phyloP scores from a whole-genome alignment of 192 early-diverging fungal species.

The Linnemannia exigua region DNA sequence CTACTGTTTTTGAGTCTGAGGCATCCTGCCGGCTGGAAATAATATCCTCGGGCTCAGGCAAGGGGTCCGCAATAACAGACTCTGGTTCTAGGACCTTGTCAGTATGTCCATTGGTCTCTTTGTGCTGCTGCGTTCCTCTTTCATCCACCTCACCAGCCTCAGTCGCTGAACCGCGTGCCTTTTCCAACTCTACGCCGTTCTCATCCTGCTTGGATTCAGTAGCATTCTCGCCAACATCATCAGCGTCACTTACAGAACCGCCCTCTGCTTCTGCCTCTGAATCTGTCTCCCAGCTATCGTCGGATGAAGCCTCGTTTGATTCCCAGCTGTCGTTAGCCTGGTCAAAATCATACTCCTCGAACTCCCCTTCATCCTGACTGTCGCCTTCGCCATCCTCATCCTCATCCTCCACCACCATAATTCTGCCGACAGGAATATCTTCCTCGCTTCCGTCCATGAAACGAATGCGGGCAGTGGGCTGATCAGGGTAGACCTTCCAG shows the following conservation, averaged over 20 bases:
- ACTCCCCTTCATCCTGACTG: conserved; percentile 31
- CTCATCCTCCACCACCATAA: conserved; percentile 56
- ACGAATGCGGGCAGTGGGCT: conserved; percentile 50
- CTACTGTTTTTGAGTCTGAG: not conserved
- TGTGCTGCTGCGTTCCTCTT: not conserved
- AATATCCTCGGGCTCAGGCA: conserved; percentile 31
- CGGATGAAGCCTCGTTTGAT: conserved; percentile 34
- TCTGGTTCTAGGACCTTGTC: not conserved
- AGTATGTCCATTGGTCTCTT: not conserved
- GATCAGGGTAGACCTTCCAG: conserved; percentile 47
- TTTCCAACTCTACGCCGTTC: not conserved
- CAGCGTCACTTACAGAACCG: conserved; percentile 33
- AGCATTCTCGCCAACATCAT: conserved; percentile 31
- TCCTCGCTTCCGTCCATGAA: conserved; percentile 53
- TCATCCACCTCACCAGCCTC: not conserved
- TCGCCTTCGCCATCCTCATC: conserved; percentile 55
- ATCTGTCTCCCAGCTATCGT: conserved; percentile 59
- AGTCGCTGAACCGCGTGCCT: not conserved
- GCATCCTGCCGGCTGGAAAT: not conserved
- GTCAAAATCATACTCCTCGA: conserved; percentile 60
- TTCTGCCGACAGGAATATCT: conserved; percentile 39
- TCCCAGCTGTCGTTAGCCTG: conserved; percentile 31
- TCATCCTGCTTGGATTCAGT: conserved; percentile 2
- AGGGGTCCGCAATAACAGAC: conserved; percentile 6
- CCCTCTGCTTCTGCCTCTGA: conserved; percentile 58